Conservation (phyloP, 306 rosid species). For the Vachellia pachyceras region DNA sequence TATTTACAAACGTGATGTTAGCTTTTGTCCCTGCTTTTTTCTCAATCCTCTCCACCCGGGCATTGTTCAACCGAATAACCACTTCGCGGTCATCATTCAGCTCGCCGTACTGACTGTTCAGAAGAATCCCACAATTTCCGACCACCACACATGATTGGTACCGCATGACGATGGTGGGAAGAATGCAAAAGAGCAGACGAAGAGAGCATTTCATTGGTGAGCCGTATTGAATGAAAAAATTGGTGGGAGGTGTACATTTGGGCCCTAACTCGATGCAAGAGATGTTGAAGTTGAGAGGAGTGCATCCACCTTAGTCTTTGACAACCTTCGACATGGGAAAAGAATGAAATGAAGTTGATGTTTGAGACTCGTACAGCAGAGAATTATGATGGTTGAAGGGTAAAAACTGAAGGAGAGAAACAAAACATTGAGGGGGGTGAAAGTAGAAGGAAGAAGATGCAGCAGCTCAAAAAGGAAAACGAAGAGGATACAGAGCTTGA, state of each 20-base stretch:
- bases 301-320: not conserved
- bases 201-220: conserved; percentile 58
- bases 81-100: conserved; percentile 67
- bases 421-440: not conserved
- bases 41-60: conserved; percentile 51
- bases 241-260: not conserved
- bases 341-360: not conserved
- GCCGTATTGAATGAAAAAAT: not conserved
- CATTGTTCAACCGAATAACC: conserved; percentile 88
- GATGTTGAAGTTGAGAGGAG: not conserved
- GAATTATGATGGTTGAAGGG: not conserved
- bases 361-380: too few relatives aligned
- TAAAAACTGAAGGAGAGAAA: not conserved
- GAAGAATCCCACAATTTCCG: conserved; percentile 91
- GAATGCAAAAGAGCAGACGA: conserved; percentile 54
- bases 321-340: not conserved
- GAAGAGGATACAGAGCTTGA: not conserved
- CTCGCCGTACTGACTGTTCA: conserved; percentile 61
- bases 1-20: conserved; percentile 76
- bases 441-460: not conserved
- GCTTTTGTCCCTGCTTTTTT: conserved; percentile 78
- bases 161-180: conserved; percentile 47
- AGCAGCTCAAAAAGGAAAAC: not conserved
- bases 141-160: conserved; percentile 82
- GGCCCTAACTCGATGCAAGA: not conserved